These are phyloP conservation scores for Populus pruinosa DNA, from an alignment of 345 rosid species.

Conservation along the genomic window DNA sequence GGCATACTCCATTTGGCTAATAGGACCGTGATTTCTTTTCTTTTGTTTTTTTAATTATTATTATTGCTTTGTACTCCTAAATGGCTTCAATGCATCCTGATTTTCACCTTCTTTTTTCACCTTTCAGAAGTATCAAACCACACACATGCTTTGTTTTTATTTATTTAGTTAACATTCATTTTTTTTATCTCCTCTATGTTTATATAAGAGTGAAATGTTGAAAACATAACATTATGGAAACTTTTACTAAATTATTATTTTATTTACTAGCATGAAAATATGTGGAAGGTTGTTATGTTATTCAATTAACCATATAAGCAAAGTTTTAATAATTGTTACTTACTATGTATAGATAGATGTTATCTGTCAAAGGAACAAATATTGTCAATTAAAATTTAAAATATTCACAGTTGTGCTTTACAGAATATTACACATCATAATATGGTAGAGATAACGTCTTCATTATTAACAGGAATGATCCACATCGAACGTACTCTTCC, in stretches of 20 bases:
- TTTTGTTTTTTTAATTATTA: neutral
- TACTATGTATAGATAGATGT: neutral
- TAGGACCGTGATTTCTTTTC: neutral
- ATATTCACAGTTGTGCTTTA: neutral
- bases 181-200: neutral
- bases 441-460: neutral
- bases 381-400: too few relatives aligned
- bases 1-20: neutral
- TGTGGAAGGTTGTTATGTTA: neutral
- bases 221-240: neutral
- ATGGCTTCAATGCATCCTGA: neutral
- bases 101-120: neutral
- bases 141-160: neutral
- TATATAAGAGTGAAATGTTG: neutral
- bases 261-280: neutral
- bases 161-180: neutral
- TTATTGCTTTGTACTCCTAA: neutral
- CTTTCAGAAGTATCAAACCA: neutral
- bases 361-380: neutral
- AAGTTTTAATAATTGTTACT: too few relatives aligned
- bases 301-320: neutral
- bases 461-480: neutral
- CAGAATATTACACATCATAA: neutral
- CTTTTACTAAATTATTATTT: neutral
- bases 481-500: neutral